Evolutionary conservation across 2,329 filamentous ascomycete genomes (phyloP).

Genomic region (Talaromyces amestolkiae): DNA sequence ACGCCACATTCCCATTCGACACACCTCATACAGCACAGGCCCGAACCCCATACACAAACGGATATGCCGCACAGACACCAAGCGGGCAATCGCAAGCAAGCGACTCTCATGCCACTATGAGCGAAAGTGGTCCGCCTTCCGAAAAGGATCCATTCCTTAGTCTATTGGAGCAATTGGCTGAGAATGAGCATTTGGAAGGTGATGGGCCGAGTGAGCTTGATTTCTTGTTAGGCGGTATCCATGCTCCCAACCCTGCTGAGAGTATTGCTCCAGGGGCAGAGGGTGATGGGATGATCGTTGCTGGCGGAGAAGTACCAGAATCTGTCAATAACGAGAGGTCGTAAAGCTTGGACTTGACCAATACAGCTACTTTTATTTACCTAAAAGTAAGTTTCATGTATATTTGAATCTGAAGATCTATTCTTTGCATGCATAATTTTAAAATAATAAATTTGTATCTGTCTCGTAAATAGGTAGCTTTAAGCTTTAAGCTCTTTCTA

Average conservation of each 20-base stretch:
- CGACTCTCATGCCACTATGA: slow-evolving; percentile 47
- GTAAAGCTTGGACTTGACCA: not conserved
- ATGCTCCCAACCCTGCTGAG: not conserved
- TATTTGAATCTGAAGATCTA: not conserved
- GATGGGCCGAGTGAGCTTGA: slow-evolving; percentile 69
- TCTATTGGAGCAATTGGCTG: slow-evolving; percentile 75
- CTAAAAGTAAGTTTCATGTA: not conserved
- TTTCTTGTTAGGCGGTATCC: slow-evolving; percentile 61
- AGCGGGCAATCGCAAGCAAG: slow-evolving; percentile 46
- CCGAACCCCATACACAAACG: slow-evolving; percentile 5
- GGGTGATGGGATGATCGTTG: not conserved
- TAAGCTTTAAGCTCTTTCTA: slow-evolving; percentile 17
- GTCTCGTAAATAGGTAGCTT: not conserved
- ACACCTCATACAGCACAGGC: slow-evolving; percentile 20
- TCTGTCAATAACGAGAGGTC: not conserved
- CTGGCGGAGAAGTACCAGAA: not conserved
- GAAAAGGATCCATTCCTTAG: slow-evolving; percentile 81
- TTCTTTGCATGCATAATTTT: not conserved
- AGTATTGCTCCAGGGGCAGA: not conserved
- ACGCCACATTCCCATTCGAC: slow-evolving; percentile 42
- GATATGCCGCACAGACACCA: slow-evolving; percentile 31
- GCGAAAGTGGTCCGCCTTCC: slow-evolving; percentile 50
- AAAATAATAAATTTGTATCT: not conserved
- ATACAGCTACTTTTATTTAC: not conserved
- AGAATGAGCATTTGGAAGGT: slow-evolving; percentile 67